Percentiles rank a stretch among this genome's conserved stretches.
phyloP scores from a whole-genome alignment of 768 basidiomycete genomes.

The Termitomyces sp. region DNA sequence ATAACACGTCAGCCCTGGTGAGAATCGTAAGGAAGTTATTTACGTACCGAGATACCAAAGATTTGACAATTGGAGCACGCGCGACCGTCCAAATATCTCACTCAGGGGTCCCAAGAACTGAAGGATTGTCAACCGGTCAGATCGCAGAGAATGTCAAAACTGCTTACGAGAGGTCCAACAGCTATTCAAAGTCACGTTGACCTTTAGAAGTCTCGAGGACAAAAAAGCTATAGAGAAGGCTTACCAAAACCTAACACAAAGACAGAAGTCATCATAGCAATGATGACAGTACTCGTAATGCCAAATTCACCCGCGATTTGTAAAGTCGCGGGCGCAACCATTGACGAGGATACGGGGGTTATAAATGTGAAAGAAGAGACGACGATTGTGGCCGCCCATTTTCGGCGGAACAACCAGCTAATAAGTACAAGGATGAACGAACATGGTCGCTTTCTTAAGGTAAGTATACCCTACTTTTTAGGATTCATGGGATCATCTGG shows the following conservation, averaged over 20 bases:
- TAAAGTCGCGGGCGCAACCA: constrained; percentile 64
- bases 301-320: constrained; percentile 54
- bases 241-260: constrained; percentile 56
- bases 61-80: constrained; percentile 61
- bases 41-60: constrained; percentile 60
- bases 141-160: neutral
- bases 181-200: constrained; percentile 36
- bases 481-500: constrained; percentile 59
- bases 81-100: constrained; percentile 69
- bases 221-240: constrained; percentile 14
- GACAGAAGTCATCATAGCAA: constrained; percentile 59
- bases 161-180: constrained; percentile 46
- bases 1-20: neutral
- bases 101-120: constrained; percentile 60
- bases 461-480: constrained; percentile 40
- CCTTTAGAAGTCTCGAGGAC: neutral
- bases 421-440: neutral
- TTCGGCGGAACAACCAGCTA: constrained; percentile 57
- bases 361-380: constrained; percentile 72
- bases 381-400: constrained; percentile 66
- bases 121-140: neutral
- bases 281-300: constrained; percentile 45
- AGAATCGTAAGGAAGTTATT: neutral
- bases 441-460: neutral
- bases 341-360: constrained; percentile 67